phyloP scores from a whole-genome alignment of 164 flowering plant genomes.

The Taxillus chinensis region DNA sequence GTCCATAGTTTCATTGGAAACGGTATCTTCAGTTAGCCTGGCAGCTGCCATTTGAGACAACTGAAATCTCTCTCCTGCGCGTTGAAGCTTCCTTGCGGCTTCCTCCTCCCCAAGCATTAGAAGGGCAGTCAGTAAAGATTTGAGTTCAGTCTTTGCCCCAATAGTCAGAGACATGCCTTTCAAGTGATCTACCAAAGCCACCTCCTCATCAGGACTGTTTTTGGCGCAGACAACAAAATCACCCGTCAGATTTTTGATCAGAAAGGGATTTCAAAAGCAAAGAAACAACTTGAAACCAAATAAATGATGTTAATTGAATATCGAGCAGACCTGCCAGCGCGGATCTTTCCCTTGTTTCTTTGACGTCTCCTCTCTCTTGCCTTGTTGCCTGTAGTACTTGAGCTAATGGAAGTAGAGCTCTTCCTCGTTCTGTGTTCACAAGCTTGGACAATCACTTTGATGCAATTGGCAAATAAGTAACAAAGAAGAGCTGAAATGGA shows the following conservation, averaged over 20 bases:
- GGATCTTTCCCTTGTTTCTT: constrained; percentile 75
- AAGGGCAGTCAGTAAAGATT: constrained; percentile 52
- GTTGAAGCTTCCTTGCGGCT: constrained; percentile 75
- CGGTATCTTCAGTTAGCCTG: constrained; percentile 64
- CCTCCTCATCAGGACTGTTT: constrained; percentile 82
- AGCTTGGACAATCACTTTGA: not conserved
- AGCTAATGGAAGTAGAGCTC: constrained; percentile 49
- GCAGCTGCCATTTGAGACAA: constrained; percentile 75
- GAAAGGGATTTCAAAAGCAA: not conserved
- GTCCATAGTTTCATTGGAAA: constrained; percentile 42
- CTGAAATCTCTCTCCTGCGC: constrained; percentile 50
- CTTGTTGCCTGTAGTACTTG: constrained; percentile 46
- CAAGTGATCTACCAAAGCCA: constrained; percentile 86
- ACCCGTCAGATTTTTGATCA: constrained; percentile 4
- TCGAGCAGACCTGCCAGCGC: constrained; percentile 80
- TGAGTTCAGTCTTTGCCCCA: constrained; percentile 66
- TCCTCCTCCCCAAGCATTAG: constrained; percentile 71
- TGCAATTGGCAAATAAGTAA: not conserved
- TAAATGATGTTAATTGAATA: not conserved
- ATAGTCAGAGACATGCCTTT: constrained; percentile 70
- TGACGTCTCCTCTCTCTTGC: constrained; percentile 58
- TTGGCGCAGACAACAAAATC: constrained; percentile 4
- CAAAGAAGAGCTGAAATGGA: no score
- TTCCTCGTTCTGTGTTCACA: constrained; percentile 58
- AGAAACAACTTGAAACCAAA: not conserved